phyloP scores from a whole-genome alignment of 106 monocot genomes.

The Agapanthus africanus region DNA sequence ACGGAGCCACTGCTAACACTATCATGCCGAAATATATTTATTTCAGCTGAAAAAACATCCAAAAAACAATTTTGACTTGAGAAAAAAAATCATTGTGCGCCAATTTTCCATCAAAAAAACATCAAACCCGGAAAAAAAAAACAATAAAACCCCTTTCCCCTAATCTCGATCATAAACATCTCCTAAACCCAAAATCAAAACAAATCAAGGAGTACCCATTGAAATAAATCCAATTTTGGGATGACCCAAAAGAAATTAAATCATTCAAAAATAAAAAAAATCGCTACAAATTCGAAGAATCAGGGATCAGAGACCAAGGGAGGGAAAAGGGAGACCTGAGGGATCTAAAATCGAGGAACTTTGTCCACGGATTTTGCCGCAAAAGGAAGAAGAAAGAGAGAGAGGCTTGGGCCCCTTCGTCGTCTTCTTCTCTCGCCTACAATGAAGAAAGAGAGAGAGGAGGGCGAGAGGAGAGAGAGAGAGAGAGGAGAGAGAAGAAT shows the following conservation, averaged over 20 bases:
- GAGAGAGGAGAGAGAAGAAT: background rate
- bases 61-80: background rate
- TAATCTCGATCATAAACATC: background rate
- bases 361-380: background rate
- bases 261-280: background rate
- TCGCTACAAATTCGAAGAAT: background rate
- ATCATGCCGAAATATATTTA: background rate
- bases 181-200: background rate
- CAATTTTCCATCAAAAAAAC: background rate
- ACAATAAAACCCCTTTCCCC: background rate
- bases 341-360: background rate
- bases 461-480: background rate
- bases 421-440: conserved; percentile 1
- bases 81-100: background rate
- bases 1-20: background rate
- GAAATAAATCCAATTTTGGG: background rate
- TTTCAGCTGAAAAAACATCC: background rate
- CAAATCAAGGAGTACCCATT: background rate
- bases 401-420: background rate
- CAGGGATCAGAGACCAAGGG: background rate
- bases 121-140: background rate
- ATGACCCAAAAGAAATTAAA: background rate
- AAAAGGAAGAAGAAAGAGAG: background rate
- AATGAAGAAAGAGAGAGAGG: background rate
- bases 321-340: background rate